Evolutionary conservation across 768 basidiomycete genomes (phyloP).

Genomic region (Mycena metata): DNA sequence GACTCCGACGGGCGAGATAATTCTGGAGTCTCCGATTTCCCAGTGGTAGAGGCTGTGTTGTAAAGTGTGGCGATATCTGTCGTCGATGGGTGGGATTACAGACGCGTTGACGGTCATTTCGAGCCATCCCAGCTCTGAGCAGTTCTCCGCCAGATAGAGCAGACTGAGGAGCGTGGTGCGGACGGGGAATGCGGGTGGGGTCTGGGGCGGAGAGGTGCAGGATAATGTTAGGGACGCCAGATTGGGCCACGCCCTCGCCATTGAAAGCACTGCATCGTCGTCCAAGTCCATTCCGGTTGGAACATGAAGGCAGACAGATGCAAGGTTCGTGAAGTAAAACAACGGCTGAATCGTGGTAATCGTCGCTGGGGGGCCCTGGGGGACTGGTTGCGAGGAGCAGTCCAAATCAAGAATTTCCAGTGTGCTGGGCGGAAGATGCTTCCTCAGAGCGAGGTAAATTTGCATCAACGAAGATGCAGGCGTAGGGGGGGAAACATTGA

Average conservation of each 20-base stretch:
- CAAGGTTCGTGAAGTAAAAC: neutral
- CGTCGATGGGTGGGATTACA: neutral
- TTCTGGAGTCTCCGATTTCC: neutral
- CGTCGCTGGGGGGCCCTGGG: neutral
- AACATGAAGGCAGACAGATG: neutral
- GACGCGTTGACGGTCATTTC: neutral
- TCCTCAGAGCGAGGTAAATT: neutral
- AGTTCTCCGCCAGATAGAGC: neutral
- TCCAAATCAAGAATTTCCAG: too few relatives aligned
- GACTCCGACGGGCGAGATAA: neutral
- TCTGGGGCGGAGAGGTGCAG: neutral
- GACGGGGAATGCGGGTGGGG: neutral
- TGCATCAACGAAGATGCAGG: neutral
- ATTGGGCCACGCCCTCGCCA: neutral
- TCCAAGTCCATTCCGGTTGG: neutral
- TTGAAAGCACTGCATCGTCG: neutral
- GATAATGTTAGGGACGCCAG: neutral
- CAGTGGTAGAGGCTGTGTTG: neutral
- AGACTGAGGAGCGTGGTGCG: conserved; percentile 7
- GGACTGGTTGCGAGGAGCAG: neutral
- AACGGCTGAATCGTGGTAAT: neutral
- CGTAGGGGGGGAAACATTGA: neutral
- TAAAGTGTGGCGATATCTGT: neutral
- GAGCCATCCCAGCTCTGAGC: neutral
- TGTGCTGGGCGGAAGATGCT: too few relatives aligned